Base-by-base conservation (phyloP, 129 eudicot genomes). In the Cynara cardunculus region DNA sequence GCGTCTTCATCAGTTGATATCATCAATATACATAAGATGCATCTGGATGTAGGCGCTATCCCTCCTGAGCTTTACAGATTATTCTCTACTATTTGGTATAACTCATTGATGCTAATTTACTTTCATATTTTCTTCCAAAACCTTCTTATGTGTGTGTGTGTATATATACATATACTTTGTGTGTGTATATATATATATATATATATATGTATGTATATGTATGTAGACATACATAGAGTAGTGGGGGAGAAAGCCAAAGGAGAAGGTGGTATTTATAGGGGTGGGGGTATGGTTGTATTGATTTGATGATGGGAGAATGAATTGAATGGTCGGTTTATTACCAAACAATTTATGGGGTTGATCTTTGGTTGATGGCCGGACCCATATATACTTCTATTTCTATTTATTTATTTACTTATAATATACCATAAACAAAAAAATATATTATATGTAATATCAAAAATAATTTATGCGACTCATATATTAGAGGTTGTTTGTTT, bases 21-120 rank as follows among this genome's bases (percentile, higher is more conserved):
- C 64, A 69, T 22, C 19, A 34, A 5, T 19, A 25, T 37, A 61
- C 30, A 35, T 9, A 27, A 32, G 26, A 24, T 67, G 8, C 6
- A 49, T 26, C n/a, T 25, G 3, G n/a, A 62, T 6, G 25, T 14
- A 77, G 86, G 74, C 82, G 86, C 86, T 83, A 83, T 83, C 86
- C 86, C 86, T 83, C 86, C 86, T 83, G 86, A 83, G 86, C 86
- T 83, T 83, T 71, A 83, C 74, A 77, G 86, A 71, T 77, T 83
- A 77, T 19, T 74, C 78, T 72, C 78, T 61, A 65, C 86, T 78
- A 25, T 71, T 82, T 62, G 44, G 27, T 19, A 10, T 14, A 67
- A 27, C 39, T 28, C 26, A 25, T 81, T 25, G 32, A 24, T 34
- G 24, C 74, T 41, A 27, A 67, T 9, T 76, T 46, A 68, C 72